phyloP scores from a whole-genome alignment of 1,284 basidiomycete species.

The Afroboletus lepidellus region DNA sequence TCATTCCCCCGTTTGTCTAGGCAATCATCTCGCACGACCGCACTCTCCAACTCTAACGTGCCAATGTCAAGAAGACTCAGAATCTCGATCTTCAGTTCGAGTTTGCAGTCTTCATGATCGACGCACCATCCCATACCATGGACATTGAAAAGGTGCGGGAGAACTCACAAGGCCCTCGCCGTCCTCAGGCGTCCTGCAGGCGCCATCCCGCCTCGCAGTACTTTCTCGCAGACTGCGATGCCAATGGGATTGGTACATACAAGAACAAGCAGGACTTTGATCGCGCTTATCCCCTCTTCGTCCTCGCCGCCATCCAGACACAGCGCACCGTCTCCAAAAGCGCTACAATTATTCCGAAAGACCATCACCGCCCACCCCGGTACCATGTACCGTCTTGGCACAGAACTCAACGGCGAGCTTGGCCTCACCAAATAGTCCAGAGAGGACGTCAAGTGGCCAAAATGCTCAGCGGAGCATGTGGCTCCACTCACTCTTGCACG shows the following conservation, averaged over 20 bases:
- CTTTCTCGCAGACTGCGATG: conserved; percentile 96
- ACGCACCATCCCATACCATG: conserved; percentile 85
- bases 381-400: conserved; percentile 95
- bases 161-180: conserved; percentile 78
- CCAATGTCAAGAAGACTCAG: conserved; percentile 98
- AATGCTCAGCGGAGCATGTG: conserved; percentile 92
- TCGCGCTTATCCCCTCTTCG: conserved; percentile 93
- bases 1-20: conserved; percentile 92
- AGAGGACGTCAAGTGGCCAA: conserved; percentile 98
- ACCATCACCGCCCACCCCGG: conserved; percentile 93
- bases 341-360: conserved; percentile 92
- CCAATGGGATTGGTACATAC: conserved; percentile 92
- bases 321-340: conserved; percentile 92
- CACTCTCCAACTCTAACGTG: conserved; percentile 94
- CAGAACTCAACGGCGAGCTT: conserved; percentile 95
- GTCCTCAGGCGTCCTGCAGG: conserved; percentile 91
- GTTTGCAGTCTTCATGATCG: conserved; percentile 98
- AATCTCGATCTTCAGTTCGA: conserved; percentile 98
- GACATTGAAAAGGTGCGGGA: conserved; percentile 83
- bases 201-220: conserved; percentile 93
- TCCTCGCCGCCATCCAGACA: conserved; percentile 96
- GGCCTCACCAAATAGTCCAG: conserved; percentile 84
- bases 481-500: conserved; percentile 94
- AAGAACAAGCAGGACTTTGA: conserved; percentile 94
- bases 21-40: conserved; percentile 93